Base-by-base conservation (phyloP, 2,329 filamentous ascomycete genomes). In the Dothideomycetes sp. region DNA sequence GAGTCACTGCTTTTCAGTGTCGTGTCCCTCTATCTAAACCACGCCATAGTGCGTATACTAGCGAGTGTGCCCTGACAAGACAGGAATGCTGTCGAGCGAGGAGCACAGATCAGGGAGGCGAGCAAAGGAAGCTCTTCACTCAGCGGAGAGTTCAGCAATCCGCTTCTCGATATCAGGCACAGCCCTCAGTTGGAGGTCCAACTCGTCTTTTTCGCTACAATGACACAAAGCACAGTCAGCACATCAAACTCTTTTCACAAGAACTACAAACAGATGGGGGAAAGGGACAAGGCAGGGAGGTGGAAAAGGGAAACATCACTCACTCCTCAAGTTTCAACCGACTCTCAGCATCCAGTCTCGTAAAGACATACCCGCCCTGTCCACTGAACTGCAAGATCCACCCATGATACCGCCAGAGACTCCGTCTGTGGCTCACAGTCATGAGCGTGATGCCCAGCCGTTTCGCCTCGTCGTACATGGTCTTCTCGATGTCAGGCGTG, bases 391-490 rank as follows among this genome's bases (percentile, higher is more conserved):
- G 91, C 55, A 98, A 62, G 45, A 98, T 96, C 61, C 81, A 82
- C 49, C 78, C 82, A 60, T 98, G 91, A 60, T 98, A 96, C 61
- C 91, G 88, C 91, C 91, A 98, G 51, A 98, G 62, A 64, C 85
- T 94, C 46, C 87, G 70, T 7, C 91, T 71, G 60, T 98, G 91
- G 48, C 80, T 87, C 17, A 98, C 91, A 0, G 91, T 98, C 85
- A 98, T 95, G 47, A 98, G 72, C 0, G 91, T 96, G 52, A 95
- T 91, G 3, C 85, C 87, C 14, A 95, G 65, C 14, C 75, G 72
- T 70, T 98, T 96, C 37, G 91, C 91, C 40, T 86, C 88, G 52
- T 95, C 89, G 61, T 98, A 98, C 87, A 98, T 96, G 57, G 86
- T 74, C 57, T 86, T 82, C 57, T 98, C 91, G 45, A 88, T 87